These are phyloP conservation scores for Fomitopsis pinicola DNA, from an alignment of 1,284 basidiomycete genomes.

Conservation along the genomic window DNA sequence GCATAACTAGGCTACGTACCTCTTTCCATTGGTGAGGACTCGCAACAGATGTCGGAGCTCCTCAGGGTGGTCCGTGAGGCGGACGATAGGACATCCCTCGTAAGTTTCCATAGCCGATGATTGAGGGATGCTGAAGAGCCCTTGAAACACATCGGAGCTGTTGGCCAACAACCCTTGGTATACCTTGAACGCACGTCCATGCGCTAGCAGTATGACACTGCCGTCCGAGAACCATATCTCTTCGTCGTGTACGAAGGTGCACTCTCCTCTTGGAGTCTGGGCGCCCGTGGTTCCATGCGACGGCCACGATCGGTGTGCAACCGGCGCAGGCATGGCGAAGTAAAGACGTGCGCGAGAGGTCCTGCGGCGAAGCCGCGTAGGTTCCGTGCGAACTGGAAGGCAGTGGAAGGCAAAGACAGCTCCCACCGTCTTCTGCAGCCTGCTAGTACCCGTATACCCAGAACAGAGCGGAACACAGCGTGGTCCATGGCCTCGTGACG, in stretches of 20 bases:
- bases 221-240: slow-evolving; percentile 22
- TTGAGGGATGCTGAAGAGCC: slow-evolving; percentile 5
- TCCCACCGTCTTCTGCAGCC: too few relatives aligned
- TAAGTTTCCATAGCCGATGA: background rate
- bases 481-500: too few relatives aligned
- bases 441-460: too few relatives aligned
- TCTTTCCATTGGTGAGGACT: background rate
- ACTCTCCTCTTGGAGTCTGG: too few relatives aligned
- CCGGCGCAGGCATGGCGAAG: too few relatives aligned
- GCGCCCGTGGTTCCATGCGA: too few relatives aligned
- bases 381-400: too few relatives aligned
- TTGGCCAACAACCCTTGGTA: background rate
- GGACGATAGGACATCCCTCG: slow-evolving; percentile 8
- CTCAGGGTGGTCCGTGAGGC: slow-evolving; percentile 2
- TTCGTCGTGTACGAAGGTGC: slow-evolving; percentile 1
- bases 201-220: slow-evolving; percentile 16
- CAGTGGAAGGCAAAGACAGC: too few relatives aligned
- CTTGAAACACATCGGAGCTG: slow-evolving; percentile 7
- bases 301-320: too few relatives aligned
- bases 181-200: background rate
- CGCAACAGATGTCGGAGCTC: slow-evolving; percentile 4
- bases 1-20: background rate
- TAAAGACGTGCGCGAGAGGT: too few relatives aligned
- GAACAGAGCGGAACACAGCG: too few relatives aligned
- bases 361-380: too few relatives aligned